Base-by-base conservation (phyloP, 1,139 yeast genomes). In the Scheffersomyces lignicola region DNA sequence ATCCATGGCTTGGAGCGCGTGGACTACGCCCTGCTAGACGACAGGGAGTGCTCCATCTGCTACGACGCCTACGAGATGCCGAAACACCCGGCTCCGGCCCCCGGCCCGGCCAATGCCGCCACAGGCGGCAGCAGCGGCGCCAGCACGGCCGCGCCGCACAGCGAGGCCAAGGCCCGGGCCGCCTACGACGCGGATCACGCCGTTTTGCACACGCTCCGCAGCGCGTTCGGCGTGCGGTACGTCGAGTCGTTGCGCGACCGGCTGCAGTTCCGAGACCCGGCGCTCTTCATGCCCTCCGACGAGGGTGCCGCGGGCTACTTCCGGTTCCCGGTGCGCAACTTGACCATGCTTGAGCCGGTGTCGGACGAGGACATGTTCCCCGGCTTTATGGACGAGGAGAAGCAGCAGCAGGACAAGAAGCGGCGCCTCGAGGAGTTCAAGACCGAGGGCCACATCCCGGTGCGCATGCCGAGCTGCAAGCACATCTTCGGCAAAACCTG, bases 401-500 rank as follows among this genome's bases (percentile, higher is more conserved):
- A 46, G 33, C 39, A 40, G 16, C 32, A 40, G 11, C 34, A 44
- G 17, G 44, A 42, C 13, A 44, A 40, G 31, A 47, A 46, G 16
- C 30, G 39, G 31, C 42, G 37, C 15, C 37, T 40, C 5, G 43
- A 42, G 7, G 46, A 49, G 13, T 41, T 40, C 17, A 42, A 49
- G 18, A 38, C 40, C 7, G 54, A 53, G 5, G 58, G 59, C 5
- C 76, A 69, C 43, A 45, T 54, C 1, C 67, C 74, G 0, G 75
- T 68, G n/a, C 55, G 58, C 32, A 67, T 69, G 68, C 74, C 75
- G 2, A 54, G 54, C 32, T 69, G 76, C 44, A 55, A 58, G 10
- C 76, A 69, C 44, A 46, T 67, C 0, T 69, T 69, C 43, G 76
- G 76, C 7, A 58, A 60, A 39, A 48, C 64, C 7, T 69, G 76